Evolutionary conservation across 140 eudicot species (phyloP), one percentile per base, ranked within the genome.

Genomic region (Stevia rebaudiana): DNA sequence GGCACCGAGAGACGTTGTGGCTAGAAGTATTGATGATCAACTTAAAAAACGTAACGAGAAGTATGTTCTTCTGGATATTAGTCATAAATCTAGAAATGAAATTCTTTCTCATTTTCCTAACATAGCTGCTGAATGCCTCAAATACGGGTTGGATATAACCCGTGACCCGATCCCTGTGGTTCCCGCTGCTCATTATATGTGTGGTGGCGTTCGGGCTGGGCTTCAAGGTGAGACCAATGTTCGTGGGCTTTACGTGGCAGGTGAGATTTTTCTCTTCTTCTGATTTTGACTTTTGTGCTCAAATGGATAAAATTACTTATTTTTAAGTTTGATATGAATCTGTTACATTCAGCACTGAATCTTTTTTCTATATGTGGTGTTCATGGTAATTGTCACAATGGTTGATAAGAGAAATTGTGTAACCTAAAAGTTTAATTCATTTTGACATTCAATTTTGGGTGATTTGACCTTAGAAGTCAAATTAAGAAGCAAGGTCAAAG

Each of bases 131-230:
- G 97, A 92, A 76, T 92, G 97, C 55, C 88, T 88, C 15, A 69
- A 63, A 28, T 67, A 85, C 40, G 99, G 97, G 8, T 65, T 92
- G 5, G 97, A 92, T 72, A 92, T 92, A 50, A 92, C 99, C 16
- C 63, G 77, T 6, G 83, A 85, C 55, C 99, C 97, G 0, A 92
- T 92, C 36, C 99, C 97, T 1, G 96, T 92, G 17, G 96, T 92
- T 42, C 99, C 97, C 21, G 99, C 99, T 24, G 99, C 99, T 19
- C 99, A 92, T 72, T 88, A 92, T 80, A 88, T 92, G 97, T 92
- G 99, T 70, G 99, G 99, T 9, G 97, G 99, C 43, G 97, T 88
- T 43, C 92, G 94, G 18, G 97, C 99, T 23, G 99, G 97, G 57
- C 99, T 88, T 13, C 81, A 83, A 58, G 99, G 99, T 17, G 99